Percentiles rank a stretch among this genome's conserved stretches.
Conservation (phyloP, 75 land plant genomes). For the Pinus albicaulis region DNA sequence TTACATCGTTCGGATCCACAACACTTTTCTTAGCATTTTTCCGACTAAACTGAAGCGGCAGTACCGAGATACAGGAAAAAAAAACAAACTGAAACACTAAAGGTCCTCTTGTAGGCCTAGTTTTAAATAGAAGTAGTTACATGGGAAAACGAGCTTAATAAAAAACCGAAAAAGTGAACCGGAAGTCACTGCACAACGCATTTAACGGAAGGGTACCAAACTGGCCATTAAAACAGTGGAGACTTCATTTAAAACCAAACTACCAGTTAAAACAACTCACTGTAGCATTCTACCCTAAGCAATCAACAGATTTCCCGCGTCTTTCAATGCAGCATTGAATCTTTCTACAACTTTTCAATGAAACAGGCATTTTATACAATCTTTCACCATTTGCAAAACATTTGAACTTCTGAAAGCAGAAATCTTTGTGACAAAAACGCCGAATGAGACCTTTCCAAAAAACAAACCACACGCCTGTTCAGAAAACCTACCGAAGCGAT, state of each 20-base stretch:
- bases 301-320: neutral
- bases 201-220: conserved; percentile 1
- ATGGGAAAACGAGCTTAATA: no score
- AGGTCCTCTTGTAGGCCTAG: no score
- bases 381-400: neutral
- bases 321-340: neutral
- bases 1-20: neutral
- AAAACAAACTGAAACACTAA: no score
- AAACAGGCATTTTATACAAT: neutral
- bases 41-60: neutral
- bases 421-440: neutral
- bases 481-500: neutral
- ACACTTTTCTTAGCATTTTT: neutral
- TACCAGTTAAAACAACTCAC: neutral
- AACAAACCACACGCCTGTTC: neutral
- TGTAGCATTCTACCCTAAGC: neutral
- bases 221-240: neutral
- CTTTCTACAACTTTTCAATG: neutral
- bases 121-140: no score
- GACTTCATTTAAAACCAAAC: neutral
- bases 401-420: neutral
- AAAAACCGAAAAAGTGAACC: no score
- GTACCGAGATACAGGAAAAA: no score
- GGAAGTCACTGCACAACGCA: neutral
- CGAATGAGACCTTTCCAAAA: no score